Evolutionary conservation across 1,284 basidiomycete species (phyloP).

Genomic region (Veloboletus limbatus): DNA sequence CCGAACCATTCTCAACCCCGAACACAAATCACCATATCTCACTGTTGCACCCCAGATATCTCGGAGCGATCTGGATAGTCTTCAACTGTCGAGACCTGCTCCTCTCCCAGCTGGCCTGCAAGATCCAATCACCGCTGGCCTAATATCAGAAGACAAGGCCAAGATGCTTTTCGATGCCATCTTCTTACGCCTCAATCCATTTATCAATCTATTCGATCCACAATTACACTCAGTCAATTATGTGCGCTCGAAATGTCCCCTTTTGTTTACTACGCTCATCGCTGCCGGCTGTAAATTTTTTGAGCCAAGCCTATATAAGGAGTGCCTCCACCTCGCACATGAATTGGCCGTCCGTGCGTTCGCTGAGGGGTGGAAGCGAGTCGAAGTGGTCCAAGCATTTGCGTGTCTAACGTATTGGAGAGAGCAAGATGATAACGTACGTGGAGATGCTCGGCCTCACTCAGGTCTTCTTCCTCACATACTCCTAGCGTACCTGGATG

Average conservation of each 20-base stretch:
- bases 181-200: slow-evolving; percentile 78
- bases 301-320: slow-evolving; percentile 62
- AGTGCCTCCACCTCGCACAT: slow-evolving; percentile 65
- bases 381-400: slow-evolving; percentile 83
- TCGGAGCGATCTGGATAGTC: slow-evolving; percentile 29
- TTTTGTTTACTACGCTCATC: slow-evolving; percentile 78
- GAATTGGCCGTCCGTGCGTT: slow-evolving; percentile 75
- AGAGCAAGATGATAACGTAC: slow-evolving; percentile 74
- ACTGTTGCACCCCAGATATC: slow-evolving; percentile 19
- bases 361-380: slow-evolving; percentile 68
- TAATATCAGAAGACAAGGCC: slow-evolving; percentile 65
- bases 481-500: slow-evolving; percentile 68
- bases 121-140: slow-evolving; percentile 67
- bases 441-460: slow-evolving; percentile 25
- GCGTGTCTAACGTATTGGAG: slow-evolving; percentile 85
- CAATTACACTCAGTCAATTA: slow-evolving; percentile 70
- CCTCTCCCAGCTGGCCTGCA: slow-evolving; percentile 40
- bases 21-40: slow-evolving; percentile 47
- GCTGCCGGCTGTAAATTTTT: slow-evolving; percentile 87
- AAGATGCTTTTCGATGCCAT: slow-evolving; percentile 69
- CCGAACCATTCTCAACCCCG: slow-evolving; percentile 74
- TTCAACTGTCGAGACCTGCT: slow-evolving; percentile 37
- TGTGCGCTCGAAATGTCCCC: slow-evolving; percentile 70
- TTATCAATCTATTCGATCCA: slow-evolving; percentile 82
- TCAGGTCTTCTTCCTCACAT: slow-evolving; percentile 21